Evolutionary conservation across 139 green algal genomes (phyloP), one percentile per base, ranked within the genome.

Genomic region (Chlamydomonas incerta): DNA sequence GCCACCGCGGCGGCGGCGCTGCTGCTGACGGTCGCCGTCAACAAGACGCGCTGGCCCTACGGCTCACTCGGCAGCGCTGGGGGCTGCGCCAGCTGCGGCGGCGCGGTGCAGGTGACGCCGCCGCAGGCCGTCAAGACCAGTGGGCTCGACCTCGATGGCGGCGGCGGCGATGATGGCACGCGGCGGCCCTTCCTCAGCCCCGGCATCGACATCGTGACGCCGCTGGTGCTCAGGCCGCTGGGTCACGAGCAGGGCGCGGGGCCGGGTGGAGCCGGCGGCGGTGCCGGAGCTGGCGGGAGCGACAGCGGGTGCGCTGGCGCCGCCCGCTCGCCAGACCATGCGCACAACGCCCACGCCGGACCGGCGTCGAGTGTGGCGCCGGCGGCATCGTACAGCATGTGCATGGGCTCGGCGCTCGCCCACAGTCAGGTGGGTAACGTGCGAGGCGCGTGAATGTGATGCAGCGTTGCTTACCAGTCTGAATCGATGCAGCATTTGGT

Each of bases 361-460:
- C 41, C 8, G 41, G 41, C 6, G 41, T 50, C 41, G 41, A 8
- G 41, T 13, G 41, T 17, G 34, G 72, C 72, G 8, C 28, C 57
- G 37, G 55, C 37, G 14, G 62, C 34, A 0, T 83, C 75, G 23
- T 72, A 62, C 62, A 72, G 23, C 37, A 37, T 83, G 35, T 72
- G 75, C 60, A 72, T 83, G 21, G 75, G 75, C 35, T 83, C 75
- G 3, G 75, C 68, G 14, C 28, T 83, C 1, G 62, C 35, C 21
- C 47, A 31, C 3, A 72, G 75, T 62, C 60, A 83, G 75, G 75
- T 83, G 26, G 28, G 75, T 29, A 10, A n/a, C 65, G 1, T 41
- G 28, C 29, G 62, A 23, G 62, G 2, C 34, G 62, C 62, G 41
- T n/a, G n/a, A n/a, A n/a, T n/a, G n/a, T n/a, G n/a, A n/a, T n/a